A percentile compares a stretch with the other conserved stretches of the same genome.
Conservation (phyloP, 176 grass and related monocot species). For the Tillandsia fasciculata region DNA sequence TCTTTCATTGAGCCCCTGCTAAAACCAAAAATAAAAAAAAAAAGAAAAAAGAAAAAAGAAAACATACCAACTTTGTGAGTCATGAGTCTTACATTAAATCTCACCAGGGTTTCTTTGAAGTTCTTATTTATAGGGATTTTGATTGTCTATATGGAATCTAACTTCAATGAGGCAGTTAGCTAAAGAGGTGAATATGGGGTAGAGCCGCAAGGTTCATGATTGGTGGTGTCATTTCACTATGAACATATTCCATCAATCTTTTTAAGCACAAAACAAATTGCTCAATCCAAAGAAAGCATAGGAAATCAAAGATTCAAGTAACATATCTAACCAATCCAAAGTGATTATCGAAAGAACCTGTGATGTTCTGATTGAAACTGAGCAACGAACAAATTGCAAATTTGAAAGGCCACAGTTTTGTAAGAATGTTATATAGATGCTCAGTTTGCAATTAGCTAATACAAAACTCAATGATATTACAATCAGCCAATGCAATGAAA, state of each 20-base stretch:
- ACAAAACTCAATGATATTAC: too few relatives aligned
- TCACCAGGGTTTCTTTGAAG: not conserved
- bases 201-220: constrained; percentile 6
- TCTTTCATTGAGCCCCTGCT: not conserved
- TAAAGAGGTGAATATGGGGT: not conserved
- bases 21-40: not conserved
- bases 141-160: not conserved
- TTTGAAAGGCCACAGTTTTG: too few relatives aligned
- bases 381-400: too few relatives aligned
- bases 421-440: too few relatives aligned
- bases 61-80: not conserved
- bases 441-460: too few relatives aligned
- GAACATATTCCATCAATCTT: constrained; percentile 15
- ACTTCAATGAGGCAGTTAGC: not conserved
- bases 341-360: too few relatives aligned
- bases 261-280: not conserved
- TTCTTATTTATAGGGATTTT: not conserved
- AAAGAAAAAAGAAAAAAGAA: too few relatives aligned
- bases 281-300: too few relatives aligned
- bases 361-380: too few relatives aligned
- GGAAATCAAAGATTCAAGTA: too few relatives aligned
- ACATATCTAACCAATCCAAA: too few relatives aligned
- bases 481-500: too few relatives aligned
- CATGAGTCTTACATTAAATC: not conserved
- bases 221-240: constrained; percentile 15